Percentiles rank a stretch among this genome's conserved stretches.
phyloP scores from a whole-genome alignment of 177 flowering plant genomes.

The Vitis hybrid region DNA sequence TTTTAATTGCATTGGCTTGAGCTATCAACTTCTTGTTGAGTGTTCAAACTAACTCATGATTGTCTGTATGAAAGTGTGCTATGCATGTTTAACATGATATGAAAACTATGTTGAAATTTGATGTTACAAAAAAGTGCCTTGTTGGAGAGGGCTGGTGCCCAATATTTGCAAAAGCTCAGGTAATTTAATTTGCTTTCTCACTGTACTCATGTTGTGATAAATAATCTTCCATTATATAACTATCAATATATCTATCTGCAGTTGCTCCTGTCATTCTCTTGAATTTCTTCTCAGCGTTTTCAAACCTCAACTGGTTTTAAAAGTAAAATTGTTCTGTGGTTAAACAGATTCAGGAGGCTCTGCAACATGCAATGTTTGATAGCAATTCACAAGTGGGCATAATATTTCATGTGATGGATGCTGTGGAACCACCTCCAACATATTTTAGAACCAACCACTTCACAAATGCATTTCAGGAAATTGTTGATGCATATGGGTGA shows the following conservation, averaged over 20 bases:
- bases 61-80: background rate
- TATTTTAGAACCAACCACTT: slow-evolving; percentile 82
- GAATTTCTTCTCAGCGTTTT: slow-evolving; percentile 1
- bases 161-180: slow-evolving; percentile 80
- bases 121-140: slow-evolving; percentile 96
- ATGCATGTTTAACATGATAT: background rate
- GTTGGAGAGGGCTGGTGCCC: slow-evolving; percentile 99
- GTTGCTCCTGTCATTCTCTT: background rate
- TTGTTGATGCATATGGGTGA: slow-evolving; percentile 99
- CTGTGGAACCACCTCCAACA: slow-evolving; percentile 92
- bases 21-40: background rate
- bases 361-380: slow-evolving; percentile 90
- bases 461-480: slow-evolving; percentile 90
- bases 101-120: background rate
- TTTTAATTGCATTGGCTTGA: background rate
- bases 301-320: slow-evolving; percentile 1
- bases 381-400: slow-evolving; percentile 93
- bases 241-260: background rate
- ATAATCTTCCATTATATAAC: background rate
- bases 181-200: slow-evolving; percentile 18
- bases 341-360: slow-evolving; percentile 83
- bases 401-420: slow-evolving; percentile 87
- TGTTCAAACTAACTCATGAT: too few species aligned
- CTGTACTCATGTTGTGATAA: background rate
- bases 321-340: slow-evolving; percentile 1